phyloP scores from a whole-genome alignment of 1,139 yeast species.

The Yamadazyma triangularis region DNA sequence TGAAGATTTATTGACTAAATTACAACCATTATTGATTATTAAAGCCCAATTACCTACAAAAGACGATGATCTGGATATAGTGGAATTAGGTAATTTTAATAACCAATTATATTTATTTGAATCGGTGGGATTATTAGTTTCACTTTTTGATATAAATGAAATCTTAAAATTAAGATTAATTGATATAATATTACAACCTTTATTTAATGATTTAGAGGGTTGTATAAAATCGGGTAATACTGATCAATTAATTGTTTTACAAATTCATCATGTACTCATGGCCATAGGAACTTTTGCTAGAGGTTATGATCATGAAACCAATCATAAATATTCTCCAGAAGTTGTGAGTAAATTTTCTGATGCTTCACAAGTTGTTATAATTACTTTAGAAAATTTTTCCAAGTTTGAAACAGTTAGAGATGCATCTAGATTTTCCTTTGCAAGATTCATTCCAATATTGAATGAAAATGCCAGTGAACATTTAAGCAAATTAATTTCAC shows the following conservation, averaged over 20 bases:
- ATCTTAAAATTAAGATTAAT: slow-evolving; percentile 40
- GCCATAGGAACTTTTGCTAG: slow-evolving; percentile 88
- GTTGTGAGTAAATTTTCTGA: slow-evolving; percentile 54
- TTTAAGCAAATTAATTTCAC: slow-evolving; percentile 68
- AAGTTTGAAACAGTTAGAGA: slow-evolving; percentile 72
- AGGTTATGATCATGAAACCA: slow-evolving; percentile 57
- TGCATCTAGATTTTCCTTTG: slow-evolving; percentile 80
- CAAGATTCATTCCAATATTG: slow-evolving; percentile 77
- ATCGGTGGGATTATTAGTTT: slow-evolving; percentile 63
- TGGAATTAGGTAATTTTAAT: slow-evolving; percentile 62
- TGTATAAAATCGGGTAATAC: slow-evolving; percentile 6
- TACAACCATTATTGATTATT: slow-evolving; percentile 50
- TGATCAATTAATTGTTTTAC: slow-evolving; percentile 45
- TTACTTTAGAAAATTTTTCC: slow-evolving; percentile 73
- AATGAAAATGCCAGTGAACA: slow-evolving; percentile 44
- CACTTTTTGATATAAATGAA: slow-evolving; percentile 38
- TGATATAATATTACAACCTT: slow-evolving; percentile 69
- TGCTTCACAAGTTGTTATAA: slow-evolving; percentile 79
- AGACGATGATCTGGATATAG: slow-evolving; percentile 52
- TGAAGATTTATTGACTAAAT: slow-evolving; percentile 33
- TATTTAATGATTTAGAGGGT: slow-evolving; percentile 68
- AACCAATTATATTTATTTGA: slow-evolving; percentile 83
- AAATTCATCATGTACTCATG: slow-evolving; percentile 82
- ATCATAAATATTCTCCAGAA: slow-evolving; percentile 15
- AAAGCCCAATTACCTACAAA: slow-evolving; percentile 52